phyloP scores from a whole-genome alignment of 78 protist species.

The Paratrimastix pyriformis region DNA sequence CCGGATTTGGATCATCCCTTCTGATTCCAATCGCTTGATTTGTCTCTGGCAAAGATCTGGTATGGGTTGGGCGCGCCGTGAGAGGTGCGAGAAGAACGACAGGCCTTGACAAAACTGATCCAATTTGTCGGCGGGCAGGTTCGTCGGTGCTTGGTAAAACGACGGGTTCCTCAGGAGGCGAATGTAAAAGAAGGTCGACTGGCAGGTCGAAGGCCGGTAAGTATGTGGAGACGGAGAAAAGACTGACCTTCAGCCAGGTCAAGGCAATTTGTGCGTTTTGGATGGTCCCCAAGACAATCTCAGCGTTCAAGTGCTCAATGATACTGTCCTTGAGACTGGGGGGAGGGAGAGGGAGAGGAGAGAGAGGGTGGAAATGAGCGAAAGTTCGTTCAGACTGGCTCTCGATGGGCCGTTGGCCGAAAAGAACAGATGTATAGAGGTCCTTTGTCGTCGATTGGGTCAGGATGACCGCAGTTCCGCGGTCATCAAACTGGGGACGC shows the following conservation, averaged over 20 bases:
- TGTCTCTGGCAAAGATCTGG: neutral
- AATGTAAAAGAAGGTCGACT: constrained; percentile 40
- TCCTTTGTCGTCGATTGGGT: neutral
- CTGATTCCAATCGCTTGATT: neutral
- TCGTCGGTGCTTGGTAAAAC: constrained; percentile 13
- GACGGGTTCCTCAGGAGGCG: constrained; percentile 28
- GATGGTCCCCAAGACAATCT: constrained; percentile 30
- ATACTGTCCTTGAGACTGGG: constrained; percentile 1
- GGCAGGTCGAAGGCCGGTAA: too few species aligned
- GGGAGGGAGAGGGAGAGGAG: too few species aligned
- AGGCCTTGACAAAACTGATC: neutral
- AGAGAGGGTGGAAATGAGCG: too few species aligned
- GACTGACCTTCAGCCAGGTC: constrained; percentile 30
- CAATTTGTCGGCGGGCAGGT: neutral
- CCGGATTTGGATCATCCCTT: neutral
- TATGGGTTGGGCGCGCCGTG: neutral
- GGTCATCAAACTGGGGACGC: constrained; percentile 7
- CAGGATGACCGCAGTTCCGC: constrained; percentile 15
- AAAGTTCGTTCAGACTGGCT: too few species aligned
- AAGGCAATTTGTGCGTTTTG: constrained; percentile 4
- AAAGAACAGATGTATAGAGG: neutral
- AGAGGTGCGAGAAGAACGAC: neutral
- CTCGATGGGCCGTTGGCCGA: constrained; percentile 7
- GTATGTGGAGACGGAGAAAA: too few species aligned
- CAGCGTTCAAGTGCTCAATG: constrained; percentile 56